Conservation (phyloP, 1,284 basidiomycete genomes). For the Trametes versicolor region DNA sequence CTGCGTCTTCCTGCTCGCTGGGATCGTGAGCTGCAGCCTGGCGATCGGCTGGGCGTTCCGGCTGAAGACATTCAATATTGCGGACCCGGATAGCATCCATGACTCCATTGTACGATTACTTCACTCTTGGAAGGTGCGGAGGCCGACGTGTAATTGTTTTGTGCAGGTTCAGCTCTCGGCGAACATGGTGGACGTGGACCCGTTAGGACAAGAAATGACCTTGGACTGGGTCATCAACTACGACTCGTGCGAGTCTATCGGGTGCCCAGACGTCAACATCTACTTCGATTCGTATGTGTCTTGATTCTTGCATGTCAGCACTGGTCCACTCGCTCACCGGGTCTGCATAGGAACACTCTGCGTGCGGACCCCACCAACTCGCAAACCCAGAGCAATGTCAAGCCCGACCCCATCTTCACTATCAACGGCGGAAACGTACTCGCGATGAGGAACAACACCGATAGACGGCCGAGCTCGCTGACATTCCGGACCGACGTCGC, state of each 20-base stretch:
- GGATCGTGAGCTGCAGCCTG: conserved; percentile 28
- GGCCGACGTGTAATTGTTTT: no score
- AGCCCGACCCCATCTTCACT: conserved; percentile 34
- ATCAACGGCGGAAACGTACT: conserved; percentile 31
- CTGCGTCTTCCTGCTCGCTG: conserved; percentile 14
- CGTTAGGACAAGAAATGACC: conserved; percentile 32
- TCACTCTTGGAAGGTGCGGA: not conserved
- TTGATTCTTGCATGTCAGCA: not conserved
- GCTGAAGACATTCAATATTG: conserved; percentile 28
- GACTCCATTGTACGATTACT: conserved; percentile 20
- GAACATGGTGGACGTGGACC: conserved; percentile 34
- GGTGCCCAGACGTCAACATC: conserved; percentile 34
- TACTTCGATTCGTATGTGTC: conserved; percentile 36
- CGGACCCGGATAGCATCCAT: conserved; percentile 18
- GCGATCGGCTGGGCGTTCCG: conserved; percentile 34
- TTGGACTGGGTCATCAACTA: conserved; percentile 35
- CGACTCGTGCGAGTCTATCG: conserved; percentile 20
- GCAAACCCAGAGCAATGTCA: conserved; percentile 23
- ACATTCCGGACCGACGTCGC: conserved; percentile 37
- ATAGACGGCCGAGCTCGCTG: conserved; percentile 32
- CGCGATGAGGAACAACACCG: conserved; percentile 25
- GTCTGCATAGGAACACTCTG: conserved; percentile 28
- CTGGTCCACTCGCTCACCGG: not conserved
- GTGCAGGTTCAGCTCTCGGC: conserved; percentile 30
- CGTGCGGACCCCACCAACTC: conserved; percentile 12